Percentiles rank a stretch among this genome's conserved stretches.
These are phyloP conservation scores for Penicilliopsis zonata DNA, from an alignment of 495 filamentous ascomycete genomes.

Conservation along the genomic window DNA sequence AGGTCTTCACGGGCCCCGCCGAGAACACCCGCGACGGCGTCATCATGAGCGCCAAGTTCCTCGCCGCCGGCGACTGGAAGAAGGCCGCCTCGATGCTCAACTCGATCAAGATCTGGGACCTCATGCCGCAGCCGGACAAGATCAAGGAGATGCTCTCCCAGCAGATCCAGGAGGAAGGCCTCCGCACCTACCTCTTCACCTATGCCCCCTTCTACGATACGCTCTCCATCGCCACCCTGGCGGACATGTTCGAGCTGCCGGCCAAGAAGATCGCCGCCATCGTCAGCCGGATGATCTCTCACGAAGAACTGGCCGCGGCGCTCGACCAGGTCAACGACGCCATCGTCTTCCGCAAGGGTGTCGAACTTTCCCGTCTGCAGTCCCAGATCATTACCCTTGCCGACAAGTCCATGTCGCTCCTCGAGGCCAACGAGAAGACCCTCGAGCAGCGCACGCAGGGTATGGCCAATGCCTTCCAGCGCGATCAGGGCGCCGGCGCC, in stretches of 20 bases:
- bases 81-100: constrained; percentile 85
- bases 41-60: constrained; percentile 94
- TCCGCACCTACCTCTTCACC: constrained; percentile 97
- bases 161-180: constrained; percentile 96
- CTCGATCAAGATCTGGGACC: constrained; percentile 98
- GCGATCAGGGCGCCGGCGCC: constrained; percentile 65
- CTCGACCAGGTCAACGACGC: constrained; percentile 96
- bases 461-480: constrained; percentile 86
- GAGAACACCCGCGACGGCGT: constrained; percentile 98
- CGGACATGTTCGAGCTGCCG: constrained; percentile 90
- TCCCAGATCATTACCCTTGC: constrained; percentile 85
- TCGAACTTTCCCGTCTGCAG: constrained; percentile 92
- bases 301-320: constrained; percentile 92
- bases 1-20: constrained; percentile 95
- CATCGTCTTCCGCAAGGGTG: constrained; percentile 98
- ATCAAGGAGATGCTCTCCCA: constrained; percentile 94
- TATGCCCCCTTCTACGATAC: constrained; percentile 99
- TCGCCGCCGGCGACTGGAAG: constrained; percentile 97
- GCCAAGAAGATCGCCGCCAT: constrained; percentile 85
- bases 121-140: constrained; percentile 75
- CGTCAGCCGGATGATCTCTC: constrained; percentile 98
- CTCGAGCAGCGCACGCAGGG: constrained; percentile 94
- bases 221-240: constrained; percentile 69
- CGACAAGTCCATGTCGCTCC: constrained; percentile 90
- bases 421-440: constrained; percentile 94